Conservation (phyloP, 306 rosid species). For the Castanospermum australe region DNA sequence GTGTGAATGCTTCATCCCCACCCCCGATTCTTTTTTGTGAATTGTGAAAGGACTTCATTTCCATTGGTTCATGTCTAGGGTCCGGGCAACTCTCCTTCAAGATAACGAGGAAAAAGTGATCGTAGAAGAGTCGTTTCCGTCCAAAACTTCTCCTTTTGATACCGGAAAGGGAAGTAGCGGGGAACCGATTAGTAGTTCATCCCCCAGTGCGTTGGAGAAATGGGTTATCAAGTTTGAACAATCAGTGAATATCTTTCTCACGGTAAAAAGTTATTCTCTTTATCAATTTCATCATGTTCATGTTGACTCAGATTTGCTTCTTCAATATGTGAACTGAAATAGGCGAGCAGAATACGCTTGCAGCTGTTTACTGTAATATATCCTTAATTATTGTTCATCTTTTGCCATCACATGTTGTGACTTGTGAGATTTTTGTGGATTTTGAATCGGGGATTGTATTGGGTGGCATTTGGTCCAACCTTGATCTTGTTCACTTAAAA, state of each 20-base stretch:
- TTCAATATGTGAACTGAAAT: not conserved
- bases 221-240: constrained; percentile 75
- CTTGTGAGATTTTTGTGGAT: not conserved
- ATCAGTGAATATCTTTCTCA: constrained; percentile 73
- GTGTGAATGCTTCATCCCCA: no score
- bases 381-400: not conserved
- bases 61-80: constrained; percentile 34
- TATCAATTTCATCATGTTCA: not conserved
- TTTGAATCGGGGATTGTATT: not conserved
- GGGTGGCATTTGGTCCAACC: not conserved
- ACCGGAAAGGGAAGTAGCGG: constrained; percentile 16
- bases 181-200: constrained; percentile 30
- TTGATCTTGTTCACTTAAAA: not conserved
- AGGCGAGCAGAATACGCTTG: not conserved
- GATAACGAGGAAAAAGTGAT: constrained; percentile 68
- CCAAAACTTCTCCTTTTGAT: constrained; percentile 46
- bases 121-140: constrained; percentile 55
- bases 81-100: constrained; percentile 59
- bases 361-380: not conserved
- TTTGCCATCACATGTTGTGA: not conserved
- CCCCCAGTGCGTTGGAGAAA: constrained; percentile 50
- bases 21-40: not conserved
- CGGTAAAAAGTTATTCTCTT: constrained; percentile 46
- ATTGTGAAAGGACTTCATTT: not conserved
- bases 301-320: not conserved